phyloP scores from a whole-genome alignment of 225 moss, liverwort and hornwort species.

The Sphagnum contortum region DNA sequence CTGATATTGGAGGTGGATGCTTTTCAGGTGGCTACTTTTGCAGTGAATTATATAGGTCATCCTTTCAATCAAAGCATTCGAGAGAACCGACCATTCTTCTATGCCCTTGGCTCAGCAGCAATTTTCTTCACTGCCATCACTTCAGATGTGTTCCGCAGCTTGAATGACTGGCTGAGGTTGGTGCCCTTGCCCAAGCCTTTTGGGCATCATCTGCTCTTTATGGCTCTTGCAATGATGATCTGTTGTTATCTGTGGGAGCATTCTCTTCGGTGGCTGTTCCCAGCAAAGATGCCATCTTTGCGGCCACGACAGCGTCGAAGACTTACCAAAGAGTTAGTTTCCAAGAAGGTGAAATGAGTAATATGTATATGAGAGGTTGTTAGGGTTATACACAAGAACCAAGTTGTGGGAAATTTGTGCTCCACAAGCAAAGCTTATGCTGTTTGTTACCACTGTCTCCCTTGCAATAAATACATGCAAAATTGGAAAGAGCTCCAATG shows the following conservation, averaged over 20 bases:
- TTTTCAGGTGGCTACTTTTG: slow-evolving; percentile 90
- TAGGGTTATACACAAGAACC: too few species aligned
- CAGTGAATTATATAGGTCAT: slow-evolving; percentile 96
- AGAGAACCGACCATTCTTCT: slow-evolving; percentile 85
- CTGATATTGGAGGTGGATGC: too few species aligned
- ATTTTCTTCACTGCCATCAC: slow-evolving; percentile 92
- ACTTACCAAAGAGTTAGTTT: slow-evolving; percentile 28
- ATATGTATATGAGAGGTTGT: too few species aligned
- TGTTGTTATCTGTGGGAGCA: slow-evolving; percentile 93
- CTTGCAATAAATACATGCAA: too few species aligned
- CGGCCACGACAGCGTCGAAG: slow-evolving; percentile 36
- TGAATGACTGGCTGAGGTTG: slow-evolving; percentile 85
- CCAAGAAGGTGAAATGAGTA: slow-evolving; percentile 25
- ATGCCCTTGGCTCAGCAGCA: slow-evolving; percentile 73
- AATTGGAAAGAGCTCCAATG: too few species aligned
- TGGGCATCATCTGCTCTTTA: slow-evolving; percentile 73
- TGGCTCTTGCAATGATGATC: slow-evolving; percentile 69
- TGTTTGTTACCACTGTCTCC: too few species aligned
- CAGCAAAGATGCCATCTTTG: slow-evolving; percentile 54
- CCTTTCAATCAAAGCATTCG: slow-evolving; percentile 97
- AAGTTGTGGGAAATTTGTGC: too few species aligned
- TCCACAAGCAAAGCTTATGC: too few species aligned
- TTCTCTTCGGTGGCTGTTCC: slow-evolving; percentile 75
- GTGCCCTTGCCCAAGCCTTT: slow-evolving; percentile 90
- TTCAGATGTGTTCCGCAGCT: slow-evolving; percentile 78